Evolutionary conservation across 371 early-diverging fungal species (phyloP).

Genomic region (Smittium mucronatum): DNA sequence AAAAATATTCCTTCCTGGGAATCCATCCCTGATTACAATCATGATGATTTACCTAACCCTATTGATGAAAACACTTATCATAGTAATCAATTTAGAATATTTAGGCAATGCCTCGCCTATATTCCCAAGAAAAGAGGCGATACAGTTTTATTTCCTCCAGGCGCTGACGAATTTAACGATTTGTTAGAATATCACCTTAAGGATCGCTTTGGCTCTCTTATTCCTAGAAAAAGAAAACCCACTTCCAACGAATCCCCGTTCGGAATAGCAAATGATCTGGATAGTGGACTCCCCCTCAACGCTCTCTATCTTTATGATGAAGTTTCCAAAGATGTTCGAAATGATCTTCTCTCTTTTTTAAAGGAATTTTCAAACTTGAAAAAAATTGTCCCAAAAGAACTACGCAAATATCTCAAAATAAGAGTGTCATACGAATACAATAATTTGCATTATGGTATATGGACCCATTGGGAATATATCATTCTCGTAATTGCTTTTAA

Average conservation of each 20-base stretch:
- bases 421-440: neutral
- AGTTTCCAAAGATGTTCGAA: neutral
- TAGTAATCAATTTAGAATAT: neutral
- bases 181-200: neutral
- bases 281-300: neutral
- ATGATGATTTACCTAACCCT: neutral
- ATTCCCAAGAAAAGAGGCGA: neutral
- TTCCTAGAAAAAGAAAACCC: neutral
- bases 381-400: neutral
- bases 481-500: neutral
- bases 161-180: neutral
- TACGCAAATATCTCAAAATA: neutral
- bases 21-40: too few species aligned
- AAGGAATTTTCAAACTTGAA: neutral
- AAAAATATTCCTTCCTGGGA: too few species aligned
- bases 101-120: neutral
- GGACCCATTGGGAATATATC: constrained; percentile 2
- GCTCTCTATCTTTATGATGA: neutral
- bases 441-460: neutral
- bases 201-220: constrained; percentile 1
- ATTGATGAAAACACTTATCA: neutral
- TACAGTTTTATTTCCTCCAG: neutral
- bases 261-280: neutral
- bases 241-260: neutral
- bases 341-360: neutral